These are phyloP conservation scores for Leccinellum albellum DNA, from an alignment of 768 basidiomycete genomes.

Conservation along the genomic window DNA sequence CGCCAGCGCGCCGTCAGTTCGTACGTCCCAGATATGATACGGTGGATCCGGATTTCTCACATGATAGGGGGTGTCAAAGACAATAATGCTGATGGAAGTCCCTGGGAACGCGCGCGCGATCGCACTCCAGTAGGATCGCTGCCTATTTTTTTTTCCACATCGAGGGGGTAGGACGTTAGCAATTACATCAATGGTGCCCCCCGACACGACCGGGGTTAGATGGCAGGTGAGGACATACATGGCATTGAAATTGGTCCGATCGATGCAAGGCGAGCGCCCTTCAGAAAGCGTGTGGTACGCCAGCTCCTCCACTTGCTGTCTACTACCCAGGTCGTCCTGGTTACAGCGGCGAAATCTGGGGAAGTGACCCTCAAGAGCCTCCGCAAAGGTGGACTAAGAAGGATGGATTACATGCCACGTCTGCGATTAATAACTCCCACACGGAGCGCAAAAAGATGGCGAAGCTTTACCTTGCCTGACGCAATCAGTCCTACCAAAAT, in stretches of 20 bases:
- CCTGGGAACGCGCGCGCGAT: constrained; percentile 67
- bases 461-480: constrained; percentile 58
- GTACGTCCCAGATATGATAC: neutral
- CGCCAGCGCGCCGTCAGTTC: constrained; percentile 10
- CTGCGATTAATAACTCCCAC: constrained; percentile 5
- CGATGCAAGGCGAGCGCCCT: constrained; percentile 74
- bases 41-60: constrained; percentile 38
- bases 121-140: constrained; percentile 69
- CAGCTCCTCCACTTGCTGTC: constrained; percentile 60
- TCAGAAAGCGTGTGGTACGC: constrained; percentile 48
- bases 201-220: neutral
- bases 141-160: constrained; percentile 38
- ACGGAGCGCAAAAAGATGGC: neutral
- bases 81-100: constrained; percentile 66
- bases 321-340: constrained; percentile 75
- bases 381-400: constrained; percentile 59
- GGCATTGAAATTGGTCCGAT: constrained; percentile 73
- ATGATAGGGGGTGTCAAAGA: constrained; percentile 74
- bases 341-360: constrained; percentile 68
- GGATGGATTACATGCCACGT: neutral
- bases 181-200: neutral
- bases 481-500: constrained; percentile 73
- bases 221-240: constrained; percentile 39
- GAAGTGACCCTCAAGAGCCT: constrained; percentile 57
- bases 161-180: neutral